Evolutionary conservation across 1,284 basidiomycete genomes (phyloP).

Genomic region (Xerocomus nothofagi): DNA sequence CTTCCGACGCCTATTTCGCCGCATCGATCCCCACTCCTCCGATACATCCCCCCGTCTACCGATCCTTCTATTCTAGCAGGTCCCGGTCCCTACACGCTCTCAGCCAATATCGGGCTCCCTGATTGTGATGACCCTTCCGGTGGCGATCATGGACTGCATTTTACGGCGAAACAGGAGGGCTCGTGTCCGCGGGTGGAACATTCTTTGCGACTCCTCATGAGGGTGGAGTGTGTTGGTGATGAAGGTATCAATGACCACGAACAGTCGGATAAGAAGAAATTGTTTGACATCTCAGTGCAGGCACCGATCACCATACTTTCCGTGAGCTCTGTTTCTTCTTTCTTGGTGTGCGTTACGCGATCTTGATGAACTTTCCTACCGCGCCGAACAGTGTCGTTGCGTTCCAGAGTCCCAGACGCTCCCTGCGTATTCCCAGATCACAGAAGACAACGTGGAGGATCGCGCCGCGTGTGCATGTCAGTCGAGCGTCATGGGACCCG

Average conservation of each 20-base stretch:
- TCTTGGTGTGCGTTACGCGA: background rate
- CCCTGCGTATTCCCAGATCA: conserved; percentile 61
- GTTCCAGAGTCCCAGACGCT: conserved; percentile 76
- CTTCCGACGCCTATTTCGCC: conserved; percentile 41
- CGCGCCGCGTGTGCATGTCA: conserved; percentile 48
- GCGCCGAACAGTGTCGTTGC: conserved; percentile 67
- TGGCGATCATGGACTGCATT: conserved; percentile 48
- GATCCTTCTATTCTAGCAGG: conserved; percentile 59
- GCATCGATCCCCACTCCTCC: conserved; percentile 30
- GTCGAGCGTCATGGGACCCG: background rate
- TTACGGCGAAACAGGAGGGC: conserved; percentile 80
- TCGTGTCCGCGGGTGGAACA: conserved; percentile 82
- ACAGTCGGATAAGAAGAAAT: conserved; percentile 55
- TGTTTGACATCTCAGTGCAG: conserved; percentile 92
- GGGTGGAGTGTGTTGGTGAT: conserved; percentile 62
- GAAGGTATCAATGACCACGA: conserved; percentile 57
- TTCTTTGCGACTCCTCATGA: conserved; percentile 77
- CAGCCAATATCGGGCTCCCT: conserved; percentile 56
- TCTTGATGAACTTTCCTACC: background rate
- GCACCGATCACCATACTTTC: conserved; percentile 80
- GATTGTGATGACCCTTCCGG: conserved; percentile 40
- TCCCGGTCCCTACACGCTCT: conserved; percentile 70
- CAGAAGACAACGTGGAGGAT: conserved; percentile 35
- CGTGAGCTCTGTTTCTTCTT: conserved; percentile 39
- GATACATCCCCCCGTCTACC: conserved; percentile 11